Conservation (phyloP, 1,139 yeast species). For the Geotrichum carabidarum region DNA sequence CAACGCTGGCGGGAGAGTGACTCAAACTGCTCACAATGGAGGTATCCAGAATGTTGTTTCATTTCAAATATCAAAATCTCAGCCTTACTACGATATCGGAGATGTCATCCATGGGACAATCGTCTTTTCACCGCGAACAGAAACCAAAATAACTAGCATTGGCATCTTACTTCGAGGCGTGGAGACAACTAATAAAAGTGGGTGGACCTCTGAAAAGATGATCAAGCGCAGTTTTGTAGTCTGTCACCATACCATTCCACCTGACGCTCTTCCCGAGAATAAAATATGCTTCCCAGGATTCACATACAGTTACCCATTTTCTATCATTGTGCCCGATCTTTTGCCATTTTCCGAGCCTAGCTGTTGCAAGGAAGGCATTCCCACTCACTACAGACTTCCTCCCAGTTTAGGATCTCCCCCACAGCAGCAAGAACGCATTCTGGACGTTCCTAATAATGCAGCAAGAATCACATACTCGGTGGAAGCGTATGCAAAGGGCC, state of each 20-base stretch:
- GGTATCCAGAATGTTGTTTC: neutral
- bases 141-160: slow-evolving; percentile 1
- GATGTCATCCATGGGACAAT: slow-evolving; percentile 15
- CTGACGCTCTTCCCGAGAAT: slow-evolving; percentile 1
- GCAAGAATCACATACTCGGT: slow-evolving; percentile 12
- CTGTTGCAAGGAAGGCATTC: slow-evolving; percentile 12
- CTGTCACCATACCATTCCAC: slow-evolving; percentile 4
- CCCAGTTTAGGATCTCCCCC: slow-evolving; percentile 17
- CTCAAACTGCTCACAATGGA: neutral
- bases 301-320: slow-evolving; percentile 12
- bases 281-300: slow-evolving; percentile 2
- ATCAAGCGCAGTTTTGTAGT: slow-evolving; percentile 3
- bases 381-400: slow-evolving; percentile 15
- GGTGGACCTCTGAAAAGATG: slow-evolving; percentile 11
- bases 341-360: slow-evolving; percentile 7
- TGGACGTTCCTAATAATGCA: slow-evolving; percentile 10
- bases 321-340: slow-evolving; percentile 14
- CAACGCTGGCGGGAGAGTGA: slow-evolving; percentile 4
- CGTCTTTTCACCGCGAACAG: slow-evolving; percentile 9
- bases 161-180: slow-evolving; percentile 1
- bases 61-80: neutral
- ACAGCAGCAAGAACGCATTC: slow-evolving; percentile 4
- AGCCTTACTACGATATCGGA: slow-evolving; percentile 10
- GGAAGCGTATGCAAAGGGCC: slow-evolving; percentile 6
- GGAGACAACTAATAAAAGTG: slow-evolving; percentile 7